phyloP scores from a whole-genome alignment of 192 early-diverging fungal genomes.

The Spinellus fusiger region DNA sequence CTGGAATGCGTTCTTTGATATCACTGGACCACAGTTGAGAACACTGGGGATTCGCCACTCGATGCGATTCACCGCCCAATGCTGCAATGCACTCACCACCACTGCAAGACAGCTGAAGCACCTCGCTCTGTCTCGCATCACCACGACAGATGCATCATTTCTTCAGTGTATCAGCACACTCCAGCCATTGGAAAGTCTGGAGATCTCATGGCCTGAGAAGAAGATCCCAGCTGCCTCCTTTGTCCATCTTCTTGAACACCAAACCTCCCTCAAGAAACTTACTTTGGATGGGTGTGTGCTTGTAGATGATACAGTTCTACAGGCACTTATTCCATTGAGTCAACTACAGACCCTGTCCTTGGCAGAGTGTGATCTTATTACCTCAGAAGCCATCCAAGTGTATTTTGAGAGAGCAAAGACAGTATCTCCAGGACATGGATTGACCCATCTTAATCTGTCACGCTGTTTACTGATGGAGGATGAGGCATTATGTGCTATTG shows the following conservation, averaged over 20 bases:
- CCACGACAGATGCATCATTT: conserved; percentile 41
- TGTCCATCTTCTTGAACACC: background rate
- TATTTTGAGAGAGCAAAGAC: conserved; percentile 39
- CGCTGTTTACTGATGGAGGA: conserved; percentile 67
- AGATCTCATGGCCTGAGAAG: conserved; percentile 8
- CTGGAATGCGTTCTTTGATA: conserved; percentile 57
- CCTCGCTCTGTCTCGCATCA: conserved; percentile 44
- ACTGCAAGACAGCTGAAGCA: conserved; percentile 36
- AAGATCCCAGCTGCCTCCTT: background rate
- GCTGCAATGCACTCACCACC: conserved; percentile 42
- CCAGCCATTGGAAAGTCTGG: conserved; percentile 38
- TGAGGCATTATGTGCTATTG: conserved; percentile 45
- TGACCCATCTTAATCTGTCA: conserved; percentile 49
- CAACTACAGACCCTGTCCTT: conserved; percentile 58
- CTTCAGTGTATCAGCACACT: conserved; percentile 34
- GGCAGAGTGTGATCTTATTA: conserved; percentile 53
- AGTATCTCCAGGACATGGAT: conserved; percentile 21
- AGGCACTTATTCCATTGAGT: conserved; percentile 43
- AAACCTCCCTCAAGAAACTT: conserved; percentile 34
- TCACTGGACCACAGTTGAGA: conserved; percentile 44
- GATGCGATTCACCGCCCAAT: conserved; percentile 44
- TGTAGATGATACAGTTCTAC: conserved; percentile 48
- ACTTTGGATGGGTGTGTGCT: conserved; percentile 43
- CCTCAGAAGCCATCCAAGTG: conserved; percentile 44
- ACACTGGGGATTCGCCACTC: conserved; percentile 54